A percentile compares a stretch with the other conserved stretches of the same genome.
Evolutionary conservation across 192 early-diverging fungal genomes (phyloP).

Genomic region (Dimargaris cristalligena): DNA sequence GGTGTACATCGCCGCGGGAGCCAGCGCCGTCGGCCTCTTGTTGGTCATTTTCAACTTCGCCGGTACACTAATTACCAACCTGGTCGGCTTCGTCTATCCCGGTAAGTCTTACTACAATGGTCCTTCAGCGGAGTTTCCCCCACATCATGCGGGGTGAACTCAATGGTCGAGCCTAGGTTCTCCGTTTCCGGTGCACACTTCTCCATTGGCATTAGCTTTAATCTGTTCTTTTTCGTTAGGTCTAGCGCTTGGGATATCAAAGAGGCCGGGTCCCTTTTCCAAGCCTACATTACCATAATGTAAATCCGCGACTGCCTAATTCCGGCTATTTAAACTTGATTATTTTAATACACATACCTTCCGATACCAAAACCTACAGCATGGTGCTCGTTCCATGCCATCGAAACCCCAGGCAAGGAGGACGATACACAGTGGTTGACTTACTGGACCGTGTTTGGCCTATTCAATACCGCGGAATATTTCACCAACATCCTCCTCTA

Average conservation of each 20-base stretch:
- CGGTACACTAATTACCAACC: constrained; percentile 58
- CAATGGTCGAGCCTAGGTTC: not conserved
- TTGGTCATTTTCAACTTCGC: constrained; percentile 87
- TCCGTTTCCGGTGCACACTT: constrained; percentile 8
- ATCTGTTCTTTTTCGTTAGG: constrained; percentile 5
- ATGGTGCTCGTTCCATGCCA: constrained; percentile 81
- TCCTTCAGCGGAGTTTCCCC: not conserved
- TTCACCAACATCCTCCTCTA: constrained; percentile 77
- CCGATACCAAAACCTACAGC: constrained; percentile 26
- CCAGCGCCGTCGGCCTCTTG: constrained; percentile 37
- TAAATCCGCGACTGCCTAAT: not conserved
- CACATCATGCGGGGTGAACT: not conserved
- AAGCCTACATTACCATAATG: not conserved
- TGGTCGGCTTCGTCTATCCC: constrained; percentile 83
- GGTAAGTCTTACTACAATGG: constrained; percentile 19
- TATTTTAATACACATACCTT: not conserved
- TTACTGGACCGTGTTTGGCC: constrained; percentile 86
- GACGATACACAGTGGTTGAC: constrained; percentile 84
- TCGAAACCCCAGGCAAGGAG: constrained; percentile 59
- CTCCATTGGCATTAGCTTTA: not conserved
- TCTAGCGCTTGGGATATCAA: not conserved
- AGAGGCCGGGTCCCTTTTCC: not conserved
- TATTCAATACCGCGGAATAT: constrained; percentile 75
- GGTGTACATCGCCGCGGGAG: constrained; percentile 60
- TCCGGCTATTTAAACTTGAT: not conserved